A percentile compares a stretch with the other conserved stretches of the same genome.
Evolutionary conservation across 2,329 filamentous ascomycete genomes (phyloP).

Genomic region (Thelonectria blattea): DNA sequence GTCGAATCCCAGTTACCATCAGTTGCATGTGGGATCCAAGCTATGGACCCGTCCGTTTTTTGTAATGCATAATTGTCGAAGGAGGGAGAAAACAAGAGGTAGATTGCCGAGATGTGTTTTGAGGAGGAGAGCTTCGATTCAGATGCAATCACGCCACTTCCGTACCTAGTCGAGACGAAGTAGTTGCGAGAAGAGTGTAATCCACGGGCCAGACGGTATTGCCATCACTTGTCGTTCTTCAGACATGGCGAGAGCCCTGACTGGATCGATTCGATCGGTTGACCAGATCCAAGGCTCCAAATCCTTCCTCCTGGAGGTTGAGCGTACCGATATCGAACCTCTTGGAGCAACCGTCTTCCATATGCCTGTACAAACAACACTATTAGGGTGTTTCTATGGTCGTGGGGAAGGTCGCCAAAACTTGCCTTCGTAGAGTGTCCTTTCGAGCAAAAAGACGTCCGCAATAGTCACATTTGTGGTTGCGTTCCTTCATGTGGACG

Average conservation of each 20-base stretch:
- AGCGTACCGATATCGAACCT: slow-evolving; percentile 65
- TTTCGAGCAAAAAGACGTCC: slow-evolving; percentile 76
- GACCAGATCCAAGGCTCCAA: slow-evolving; percentile 26
- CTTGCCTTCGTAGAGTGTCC: slow-evolving; percentile 81
- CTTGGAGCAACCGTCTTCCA: slow-evolving; percentile 77
- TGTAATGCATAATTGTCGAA: background rate
- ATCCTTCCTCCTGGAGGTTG: slow-evolving; percentile 49
- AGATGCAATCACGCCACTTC: background rate
- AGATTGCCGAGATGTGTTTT: background rate
- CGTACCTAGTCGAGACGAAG: background rate
- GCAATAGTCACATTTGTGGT: slow-evolving; percentile 74
- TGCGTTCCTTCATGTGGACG: slow-evolving; percentile 76
- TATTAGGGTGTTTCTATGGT: slow-evolving; percentile 1
- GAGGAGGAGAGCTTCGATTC: background rate
- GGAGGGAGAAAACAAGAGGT: background rate
- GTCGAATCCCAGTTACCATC: background rate
- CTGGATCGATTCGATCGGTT: slow-evolving; percentile 27
- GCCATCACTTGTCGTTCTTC: slow-evolving; percentile 14
- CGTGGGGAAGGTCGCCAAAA: background rate
- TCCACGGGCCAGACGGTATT: background rate
- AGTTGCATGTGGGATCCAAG: background rate
- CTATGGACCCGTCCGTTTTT: background rate
- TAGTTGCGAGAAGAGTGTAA: background rate
- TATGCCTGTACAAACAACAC: slow-evolving; percentile 60
- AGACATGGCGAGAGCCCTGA: slow-evolving; percentile 27